Evolutionary conservation across 2,329 filamentous ascomycete genomes (phyloP).

Genomic region (Penicillium sp.): DNA sequence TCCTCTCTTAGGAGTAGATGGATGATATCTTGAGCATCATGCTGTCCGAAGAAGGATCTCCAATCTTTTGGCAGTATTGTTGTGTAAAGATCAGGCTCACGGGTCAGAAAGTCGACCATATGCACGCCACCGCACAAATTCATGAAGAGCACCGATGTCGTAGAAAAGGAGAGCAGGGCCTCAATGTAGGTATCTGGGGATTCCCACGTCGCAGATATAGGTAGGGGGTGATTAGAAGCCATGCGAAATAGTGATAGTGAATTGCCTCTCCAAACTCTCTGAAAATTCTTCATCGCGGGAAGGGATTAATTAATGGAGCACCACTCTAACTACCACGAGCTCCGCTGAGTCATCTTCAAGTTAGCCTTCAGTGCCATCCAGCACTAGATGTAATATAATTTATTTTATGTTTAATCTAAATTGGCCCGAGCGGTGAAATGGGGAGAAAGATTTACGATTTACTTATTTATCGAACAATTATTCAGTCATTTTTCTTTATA

Average conservation of each 20-base stretch:
- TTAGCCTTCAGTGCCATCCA: too few relatives aligned
- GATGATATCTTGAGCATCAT: conserved; percentile 75
- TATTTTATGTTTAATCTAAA: too few relatives aligned
- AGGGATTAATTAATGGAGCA: too few relatives aligned
- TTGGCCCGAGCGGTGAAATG: too few relatives aligned
- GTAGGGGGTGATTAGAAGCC: conserved; percentile 61
- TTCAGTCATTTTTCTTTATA: background rate
- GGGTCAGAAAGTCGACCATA: conserved; percentile 93
- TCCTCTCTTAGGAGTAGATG: conserved; percentile 82
- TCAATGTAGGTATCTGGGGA: conserved; percentile 77
- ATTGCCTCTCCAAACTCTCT: too few relatives aligned
- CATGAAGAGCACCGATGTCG: conserved; percentile 75
- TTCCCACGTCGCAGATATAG: conserved; percentile 71
- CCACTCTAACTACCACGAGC: too few relatives aligned
- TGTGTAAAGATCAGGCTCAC: conserved; percentile 80
- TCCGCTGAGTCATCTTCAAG: too few relatives aligned
- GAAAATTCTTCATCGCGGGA: too few relatives aligned
- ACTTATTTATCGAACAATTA: conserved; percentile 5
- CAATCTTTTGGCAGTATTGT: conserved; percentile 77
- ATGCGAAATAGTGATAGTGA: conserved; percentile 37
- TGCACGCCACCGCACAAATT: conserved; percentile 97
- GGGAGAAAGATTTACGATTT: too few relatives aligned
- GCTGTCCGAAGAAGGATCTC: conserved; percentile 74
- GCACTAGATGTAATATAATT: too few relatives aligned
- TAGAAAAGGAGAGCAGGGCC: conserved; percentile 75